Evolutionary conservation across 768 basidiomycete species (phyloP).

Genomic region (Kwoniella dendrophila): DNA sequence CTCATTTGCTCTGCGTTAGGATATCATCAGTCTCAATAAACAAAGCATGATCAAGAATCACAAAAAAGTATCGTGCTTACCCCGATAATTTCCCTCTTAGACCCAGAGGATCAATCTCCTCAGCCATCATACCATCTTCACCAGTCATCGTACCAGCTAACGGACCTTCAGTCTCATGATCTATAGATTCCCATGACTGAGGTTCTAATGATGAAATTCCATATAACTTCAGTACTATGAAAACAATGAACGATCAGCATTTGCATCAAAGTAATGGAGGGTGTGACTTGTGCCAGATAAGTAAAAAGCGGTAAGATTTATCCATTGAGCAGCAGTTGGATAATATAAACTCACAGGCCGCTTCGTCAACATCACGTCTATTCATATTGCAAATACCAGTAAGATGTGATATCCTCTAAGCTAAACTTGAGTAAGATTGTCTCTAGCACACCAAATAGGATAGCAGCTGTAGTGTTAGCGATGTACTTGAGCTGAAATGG

Average conservation of each 20-base stretch:
- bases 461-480: too few relatives aligned
- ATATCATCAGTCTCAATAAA: neutral
- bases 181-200: constrained; percentile 85
- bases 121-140: constrained; percentile 62
- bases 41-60: constrained; percentile 16
- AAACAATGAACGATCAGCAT: neutral
- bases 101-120: constrained; percentile 64
- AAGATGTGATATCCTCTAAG: too few relatives aligned
- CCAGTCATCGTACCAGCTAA: constrained; percentile 62
- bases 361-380: constrained; percentile 44
- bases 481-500: too few relatives aligned
- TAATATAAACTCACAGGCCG: constrained; percentile 31
- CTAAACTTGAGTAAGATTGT: too few relatives aligned
- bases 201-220: constrained; percentile 76
- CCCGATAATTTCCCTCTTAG: constrained; percentile 58
- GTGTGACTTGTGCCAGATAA: too few relatives aligned
- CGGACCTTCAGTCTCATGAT: constrained; percentile 78
- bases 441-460: too few relatives aligned
- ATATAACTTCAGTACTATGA: constrained; percentile 76
- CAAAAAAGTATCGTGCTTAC: constrained; percentile 52
- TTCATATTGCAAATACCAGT: constrained; percentile 35
- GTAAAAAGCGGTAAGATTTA: neutral
- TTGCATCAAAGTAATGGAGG: too few relatives aligned
- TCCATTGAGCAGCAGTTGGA: neutral
- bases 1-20: constrained; percentile 62